These are phyloP conservation scores for Boletus tylopilopsis DNA, from an alignment of 768 basidiomycete genomes.

Conservation along the genomic window DNA sequence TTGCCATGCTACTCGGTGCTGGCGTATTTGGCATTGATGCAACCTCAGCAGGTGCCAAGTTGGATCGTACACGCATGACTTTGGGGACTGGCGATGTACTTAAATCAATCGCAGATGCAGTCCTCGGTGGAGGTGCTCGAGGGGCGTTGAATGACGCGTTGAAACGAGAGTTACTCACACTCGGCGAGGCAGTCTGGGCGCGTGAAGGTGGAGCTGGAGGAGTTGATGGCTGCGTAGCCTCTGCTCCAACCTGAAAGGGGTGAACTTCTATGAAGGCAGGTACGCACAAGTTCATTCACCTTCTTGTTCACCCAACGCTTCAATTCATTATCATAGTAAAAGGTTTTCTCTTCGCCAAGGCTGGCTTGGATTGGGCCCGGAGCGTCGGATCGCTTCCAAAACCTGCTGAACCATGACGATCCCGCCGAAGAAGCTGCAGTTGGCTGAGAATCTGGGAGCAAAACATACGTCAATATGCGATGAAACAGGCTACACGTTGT, in stretches of 20 bases:
- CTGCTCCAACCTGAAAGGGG: conserved; percentile 47
- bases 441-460: conserved; percentile 2
- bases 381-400: conserved; percentile 68
- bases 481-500: neutral
- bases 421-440: conserved; percentile 36
- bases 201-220: conserved; percentile 79
- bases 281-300: conserved; percentile 38
- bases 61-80: conserved; percentile 60
- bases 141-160: conserved; percentile 26
- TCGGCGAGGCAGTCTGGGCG: conserved; percentile 84
- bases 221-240: conserved; percentile 47
- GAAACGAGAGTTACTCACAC: conserved; percentile 37
- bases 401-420: conserved; percentile 79
- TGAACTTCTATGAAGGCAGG: neutral
- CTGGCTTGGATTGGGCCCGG: conserved; percentile 85
- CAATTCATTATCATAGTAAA: conserved; percentile 93
- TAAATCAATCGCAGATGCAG: conserved; percentile 64
- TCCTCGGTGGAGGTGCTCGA: conserved; percentile 35
- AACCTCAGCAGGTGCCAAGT: conserved; percentile 49
- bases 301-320: conserved; percentile 97
- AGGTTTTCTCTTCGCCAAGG: conserved; percentile 84
- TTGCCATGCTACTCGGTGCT: conserved; percentile 14
- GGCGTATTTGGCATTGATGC: conserved; percentile 35
- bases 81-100: conserved; percentile 49
- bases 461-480: neutral